These are phyloP conservation scores for Aureobasidium sp. DNA, from an alignment of 2,329 filamentous ascomycete species.

Conservation along the genomic window DNA sequence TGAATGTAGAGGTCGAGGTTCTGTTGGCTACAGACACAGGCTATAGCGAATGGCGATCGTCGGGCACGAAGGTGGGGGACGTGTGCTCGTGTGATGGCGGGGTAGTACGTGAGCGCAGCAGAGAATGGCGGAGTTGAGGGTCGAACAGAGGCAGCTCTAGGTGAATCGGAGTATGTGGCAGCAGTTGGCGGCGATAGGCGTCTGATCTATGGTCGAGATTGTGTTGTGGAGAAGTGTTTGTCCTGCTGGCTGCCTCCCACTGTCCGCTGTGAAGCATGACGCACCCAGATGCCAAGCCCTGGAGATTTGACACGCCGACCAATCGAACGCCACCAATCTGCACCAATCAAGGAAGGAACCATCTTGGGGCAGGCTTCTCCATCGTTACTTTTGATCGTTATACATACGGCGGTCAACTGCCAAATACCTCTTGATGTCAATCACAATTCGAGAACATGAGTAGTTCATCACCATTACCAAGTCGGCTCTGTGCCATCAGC, in stretches of 20 bases:
- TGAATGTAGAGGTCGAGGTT: not conserved
- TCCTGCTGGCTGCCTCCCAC: slow-evolving; percentile 9
- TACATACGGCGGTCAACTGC: not conserved
- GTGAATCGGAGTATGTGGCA: not conserved
- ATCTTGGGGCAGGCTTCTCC: not conserved
- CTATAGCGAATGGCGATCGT: slow-evolving; percentile 15
- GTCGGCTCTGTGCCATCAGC: slow-evolving; percentile 42
- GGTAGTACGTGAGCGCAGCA: not conserved
- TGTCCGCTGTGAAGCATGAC: not conserved
- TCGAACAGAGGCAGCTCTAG: not conserved
- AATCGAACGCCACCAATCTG: not conserved
- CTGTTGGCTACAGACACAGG: not conserved
- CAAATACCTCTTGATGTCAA: too few relatives aligned
- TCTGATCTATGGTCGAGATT: not conserved
- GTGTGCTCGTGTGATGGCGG: slow-evolving; percentile 7
- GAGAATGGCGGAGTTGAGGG: not conserved
- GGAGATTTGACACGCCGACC: not conserved
- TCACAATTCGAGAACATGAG: not conserved
- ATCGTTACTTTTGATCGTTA: not conserved
- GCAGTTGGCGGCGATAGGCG: not conserved
- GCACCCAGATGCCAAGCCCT: slow-evolving; percentile 11
- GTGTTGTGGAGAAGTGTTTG: slow-evolving; percentile 11
- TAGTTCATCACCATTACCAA: slow-evolving; percentile 47
- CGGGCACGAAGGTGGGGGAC: slow-evolving; percentile 5
- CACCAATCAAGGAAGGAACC: not conserved